A percentile compares a stretch with the other conserved stretches of the same genome.
Evolutionary conservation across 441 rosid species (phyloP).

Genomic region (Eruca vesicaria): DNA sequence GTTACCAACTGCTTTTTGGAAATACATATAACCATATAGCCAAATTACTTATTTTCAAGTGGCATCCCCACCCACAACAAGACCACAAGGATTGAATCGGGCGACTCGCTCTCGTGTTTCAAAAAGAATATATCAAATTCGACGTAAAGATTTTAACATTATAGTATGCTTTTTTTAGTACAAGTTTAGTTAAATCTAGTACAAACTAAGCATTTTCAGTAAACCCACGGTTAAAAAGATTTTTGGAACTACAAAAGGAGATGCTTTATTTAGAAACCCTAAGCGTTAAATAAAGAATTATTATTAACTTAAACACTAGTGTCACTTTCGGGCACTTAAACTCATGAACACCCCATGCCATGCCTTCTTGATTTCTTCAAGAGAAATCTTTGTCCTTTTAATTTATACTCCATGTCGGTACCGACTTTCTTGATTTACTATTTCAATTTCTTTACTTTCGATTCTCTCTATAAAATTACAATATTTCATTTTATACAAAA

Average conservation of each 20-base stretch:
- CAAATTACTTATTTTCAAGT: background rate
- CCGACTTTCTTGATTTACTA: slow-evolving; percentile 24
- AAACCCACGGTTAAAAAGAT: slow-evolving; percentile 17
- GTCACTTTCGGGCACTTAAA: slow-evolving; percentile 38
- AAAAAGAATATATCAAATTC: slow-evolving; percentile 23
- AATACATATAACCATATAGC: background rate
- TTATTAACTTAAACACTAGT: slow-evolving; percentile 10
- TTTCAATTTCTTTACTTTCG: background rate
- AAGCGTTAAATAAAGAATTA: background rate
- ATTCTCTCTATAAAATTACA: background rate
- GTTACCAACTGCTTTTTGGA: background rate
- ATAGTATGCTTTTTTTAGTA: background rate
- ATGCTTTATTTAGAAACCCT: slow-evolving; percentile 11
- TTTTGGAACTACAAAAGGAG: slow-evolving; percentile 23
- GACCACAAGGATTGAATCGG: slow-evolving; percentile 35
- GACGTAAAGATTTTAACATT: too few species aligned
- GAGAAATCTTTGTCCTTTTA: slow-evolving; percentile 7
- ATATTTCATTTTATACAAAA: background rate
- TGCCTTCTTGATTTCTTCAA: slow-evolving; percentile 30
- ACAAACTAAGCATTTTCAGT: slow-evolving; percentile 17
- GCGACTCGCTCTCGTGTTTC: slow-evolving; percentile 33
- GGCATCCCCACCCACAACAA: slow-evolving; percentile 1
- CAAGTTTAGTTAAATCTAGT: background rate
- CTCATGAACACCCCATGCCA: slow-evolving; percentile 33
- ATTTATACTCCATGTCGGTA: slow-evolving; percentile 24